Base-by-base conservation (phyloP, 164 flowering plant genomes). In the Kingdonia uniflora region DNA sequence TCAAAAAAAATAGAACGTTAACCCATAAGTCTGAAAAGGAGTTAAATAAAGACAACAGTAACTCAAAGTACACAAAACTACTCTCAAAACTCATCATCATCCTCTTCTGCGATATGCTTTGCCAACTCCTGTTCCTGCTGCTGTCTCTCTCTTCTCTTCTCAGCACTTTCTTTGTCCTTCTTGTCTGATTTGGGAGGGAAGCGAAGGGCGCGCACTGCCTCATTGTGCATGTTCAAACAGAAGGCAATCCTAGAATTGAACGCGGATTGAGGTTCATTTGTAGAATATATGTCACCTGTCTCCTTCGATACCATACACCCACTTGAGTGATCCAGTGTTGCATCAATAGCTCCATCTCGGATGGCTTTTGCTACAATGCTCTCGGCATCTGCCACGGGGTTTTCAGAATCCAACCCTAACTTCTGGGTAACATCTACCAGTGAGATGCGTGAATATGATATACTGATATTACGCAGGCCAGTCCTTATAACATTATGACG, bases 71-170 rank as follows among this genome's bases (percentile, higher is more conserved):
- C 35, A 3, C 35, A 12, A 25, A 42, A 12, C 17, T 20, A n/a
- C 41, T 14, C 73, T 59, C 8, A 87, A 44, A 91, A 91, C 22
- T 87, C 98, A 42, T 91, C 98, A 49, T 91, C 98, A 45, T 91
- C 98, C 56, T 91, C 98, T 75, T 91, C 98, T 5, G 96, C 96
- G 11, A 91, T 91, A 60, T 87, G 94, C 68, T 91, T 81, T 1
- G 96, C 96, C 61, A 87, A 87, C 67, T 87, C 98, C 57, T 91
- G 96, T 70, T 87, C 98, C 61, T 88, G 96, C 52, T 83, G 95
- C 33, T 80, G 91, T 38, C 95, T 72, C 68, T 87, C 96, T 47
- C 96, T 72, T 62, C 96, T 79, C 76, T 85, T 87, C 73, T 87
- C 95, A 1, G 92, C 98, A 59, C 88, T 80, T 57, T 87, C 96